Evolutionary conservation across 805 yeast species (phyloP).

Genomic region (Wickerhamomyces rabaulensis): DNA sequence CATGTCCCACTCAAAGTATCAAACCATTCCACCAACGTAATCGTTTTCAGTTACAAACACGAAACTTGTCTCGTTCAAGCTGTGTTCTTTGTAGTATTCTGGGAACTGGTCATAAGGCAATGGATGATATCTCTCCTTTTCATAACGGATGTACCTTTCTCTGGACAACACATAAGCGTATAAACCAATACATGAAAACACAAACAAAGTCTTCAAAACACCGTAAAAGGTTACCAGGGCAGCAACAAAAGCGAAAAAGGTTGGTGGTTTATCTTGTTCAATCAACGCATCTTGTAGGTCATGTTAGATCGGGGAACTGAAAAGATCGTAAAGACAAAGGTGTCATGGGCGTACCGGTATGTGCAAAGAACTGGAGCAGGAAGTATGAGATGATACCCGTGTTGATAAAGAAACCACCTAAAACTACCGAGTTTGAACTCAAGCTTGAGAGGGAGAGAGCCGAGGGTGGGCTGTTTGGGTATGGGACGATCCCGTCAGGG

Average conservation of each 20-base stretch:
- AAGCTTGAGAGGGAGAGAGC: not conserved
- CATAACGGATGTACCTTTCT: not conserved
- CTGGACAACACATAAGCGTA: not conserved
- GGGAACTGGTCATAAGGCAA: no score
- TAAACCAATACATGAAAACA: not conserved
- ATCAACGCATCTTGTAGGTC: not conserved
- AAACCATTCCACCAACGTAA: not conserved
- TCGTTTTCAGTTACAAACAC: not conserved
- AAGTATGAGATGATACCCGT: not conserved
- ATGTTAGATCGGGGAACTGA: not conserved
- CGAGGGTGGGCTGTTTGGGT: not conserved
- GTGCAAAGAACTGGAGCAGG: not conserved
- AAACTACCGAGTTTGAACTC: not conserved
- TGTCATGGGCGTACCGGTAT: not conserved
- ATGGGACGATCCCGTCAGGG: not conserved
- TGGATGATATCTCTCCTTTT: not conserved
- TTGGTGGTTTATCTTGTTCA: not conserved
- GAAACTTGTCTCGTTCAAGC: not conserved
- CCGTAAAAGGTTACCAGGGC: not conserved
- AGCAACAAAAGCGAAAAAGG: not conserved
- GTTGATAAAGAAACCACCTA: not conserved
- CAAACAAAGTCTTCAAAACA: not conserved
- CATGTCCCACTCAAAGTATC: no score
- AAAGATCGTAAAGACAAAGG: no score
- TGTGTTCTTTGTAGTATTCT: not conserved